A percentile compares a stretch with the other conserved stretches of the same genome.
Evolutionary conservation across 2,329 filamentous ascomycete species (phyloP).

Genomic region (Parastagonospora nodorum): DNA sequence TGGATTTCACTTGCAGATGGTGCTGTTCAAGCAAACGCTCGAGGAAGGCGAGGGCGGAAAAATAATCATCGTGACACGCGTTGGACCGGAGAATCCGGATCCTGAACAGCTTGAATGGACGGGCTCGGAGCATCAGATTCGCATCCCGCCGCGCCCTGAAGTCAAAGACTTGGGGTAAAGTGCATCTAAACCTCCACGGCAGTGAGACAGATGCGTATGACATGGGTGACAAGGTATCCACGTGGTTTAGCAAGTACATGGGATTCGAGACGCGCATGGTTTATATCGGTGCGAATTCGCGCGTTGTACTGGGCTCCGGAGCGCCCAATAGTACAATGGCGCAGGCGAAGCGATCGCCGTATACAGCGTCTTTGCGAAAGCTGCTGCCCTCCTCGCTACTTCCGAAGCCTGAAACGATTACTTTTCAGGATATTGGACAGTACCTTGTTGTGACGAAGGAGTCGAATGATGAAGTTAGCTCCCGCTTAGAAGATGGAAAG

Average conservation of each 20-base stretch:
- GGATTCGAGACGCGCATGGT: slow-evolving; percentile 58
- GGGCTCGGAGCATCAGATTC: slow-evolving; percentile 12
- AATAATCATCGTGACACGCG: slow-evolving; percentile 4
- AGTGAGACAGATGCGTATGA: slow-evolving; percentile 65
- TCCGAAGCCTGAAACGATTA: slow-evolving; percentile 42
- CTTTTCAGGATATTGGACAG: slow-evolving; percentile 23
- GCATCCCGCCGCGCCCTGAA: slow-evolving; percentile 62
- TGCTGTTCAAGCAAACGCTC: slow-evolving; percentile 13
- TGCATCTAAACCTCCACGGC: slow-evolving; percentile 64
- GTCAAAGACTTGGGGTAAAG: slow-evolving; percentile 50
- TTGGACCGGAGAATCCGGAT: slow-evolving; percentile 8
- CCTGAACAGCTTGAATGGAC: slow-evolving; percentile 7
- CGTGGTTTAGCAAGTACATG: slow-evolving; percentile 68
- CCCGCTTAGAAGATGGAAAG: slow-evolving; percentile 54
- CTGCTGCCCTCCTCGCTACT: slow-evolving; percentile 41
- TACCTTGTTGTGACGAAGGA: slow-evolving; percentile 23
- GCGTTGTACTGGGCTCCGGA: slow-evolving; percentile 66
- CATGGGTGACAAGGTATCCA: slow-evolving; percentile 63
- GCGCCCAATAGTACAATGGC: slow-evolving; percentile 46
- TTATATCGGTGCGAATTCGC: slow-evolving; percentile 66
- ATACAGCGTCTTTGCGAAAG: slow-evolving; percentile 39
- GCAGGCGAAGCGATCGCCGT: slow-evolving; percentile 8
- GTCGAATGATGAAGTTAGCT: slow-evolving; percentile 20
- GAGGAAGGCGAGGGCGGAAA: slow-evolving; percentile 6
- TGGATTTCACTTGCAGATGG: slow-evolving; percentile 17